Percentiles rank a stretch among this genome's conserved stretches.
Evolutionary conservation across 23 red algal genomes (phyloP).

Genomic region (Gracilaria gracilis): DNA sequence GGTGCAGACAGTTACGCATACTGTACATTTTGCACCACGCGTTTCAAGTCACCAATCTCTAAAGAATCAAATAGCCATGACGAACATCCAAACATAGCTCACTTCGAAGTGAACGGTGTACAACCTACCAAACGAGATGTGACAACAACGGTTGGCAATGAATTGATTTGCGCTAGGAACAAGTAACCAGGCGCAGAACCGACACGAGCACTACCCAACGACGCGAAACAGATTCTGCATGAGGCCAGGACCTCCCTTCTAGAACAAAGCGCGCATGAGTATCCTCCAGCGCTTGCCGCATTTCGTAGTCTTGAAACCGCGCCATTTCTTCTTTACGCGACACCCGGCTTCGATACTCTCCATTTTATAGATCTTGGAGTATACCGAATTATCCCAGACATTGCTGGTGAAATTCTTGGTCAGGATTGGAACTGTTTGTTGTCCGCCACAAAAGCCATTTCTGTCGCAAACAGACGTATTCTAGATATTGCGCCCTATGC

Average conservation of each 20-base stretch:
- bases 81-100: not conserved
- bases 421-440: not conserved
- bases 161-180: not conserved
- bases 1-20: not conserved
- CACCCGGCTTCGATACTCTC: not conserved
- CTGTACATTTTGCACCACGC: not conserved
- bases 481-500: not conserved
- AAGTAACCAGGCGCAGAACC: not conserved
- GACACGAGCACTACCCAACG: not conserved
- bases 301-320: not conserved
- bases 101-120: not conserved
- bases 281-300: constrained; percentile 4
- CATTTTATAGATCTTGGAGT: constrained; percentile 5
- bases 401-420: not conserved
- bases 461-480: not conserved
- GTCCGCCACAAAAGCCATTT: not conserved
- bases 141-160: not conserved
- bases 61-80: not conserved
- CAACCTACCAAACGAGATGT: not conserved
- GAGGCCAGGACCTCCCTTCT: not conserved
- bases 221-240: not conserved
- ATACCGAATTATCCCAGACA: not conserved
- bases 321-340: not conserved
- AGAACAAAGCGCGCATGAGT: not conserved
- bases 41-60: not conserved